phyloP scores from a whole-genome alignment of 2,329 filamentous ascomycete genomes.

The Aspergillus intermedius region DNA sequence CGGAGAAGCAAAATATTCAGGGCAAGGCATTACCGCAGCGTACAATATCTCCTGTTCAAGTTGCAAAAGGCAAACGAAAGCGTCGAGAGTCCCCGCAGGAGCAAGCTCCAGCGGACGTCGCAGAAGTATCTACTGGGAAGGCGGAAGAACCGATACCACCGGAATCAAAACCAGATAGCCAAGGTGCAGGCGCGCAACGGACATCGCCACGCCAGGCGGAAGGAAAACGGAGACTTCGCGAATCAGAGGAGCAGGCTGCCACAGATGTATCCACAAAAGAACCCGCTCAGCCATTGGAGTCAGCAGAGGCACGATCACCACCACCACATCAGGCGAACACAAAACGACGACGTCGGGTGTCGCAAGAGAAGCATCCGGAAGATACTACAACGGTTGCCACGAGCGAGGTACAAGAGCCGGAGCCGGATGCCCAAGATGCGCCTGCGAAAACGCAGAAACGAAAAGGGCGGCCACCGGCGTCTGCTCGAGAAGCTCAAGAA shows the following conservation, averaged over 20 bases:
- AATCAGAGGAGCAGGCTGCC: too few relatives aligned
- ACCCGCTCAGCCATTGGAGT: background rate
- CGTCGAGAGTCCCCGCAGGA: slow-evolving; percentile 1
- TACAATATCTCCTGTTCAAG: background rate
- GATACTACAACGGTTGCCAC: background rate
- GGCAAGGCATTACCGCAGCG: background rate
- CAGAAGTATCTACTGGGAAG: background rate
- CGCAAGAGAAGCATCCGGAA: background rate
- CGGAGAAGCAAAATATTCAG: background rate
- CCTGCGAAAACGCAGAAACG: too few relatives aligned
- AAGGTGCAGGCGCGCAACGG: too few relatives aligned
- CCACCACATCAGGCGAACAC: too few relatives aligned
- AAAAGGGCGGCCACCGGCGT: background rate
- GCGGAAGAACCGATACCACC: too few relatives aligned
- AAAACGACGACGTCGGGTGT: too few relatives aligned
- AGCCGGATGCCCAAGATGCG: background rate
- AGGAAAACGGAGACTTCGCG: background rate
- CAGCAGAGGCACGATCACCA: background rate
- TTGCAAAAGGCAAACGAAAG: slow-evolving; percentile 5
- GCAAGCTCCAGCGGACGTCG: background rate
- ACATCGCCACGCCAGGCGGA: too few relatives aligned
- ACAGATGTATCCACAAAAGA: background rate
- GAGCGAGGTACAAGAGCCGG: background rate
- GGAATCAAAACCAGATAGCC: too few relatives aligned
- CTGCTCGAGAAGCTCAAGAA: background rate